These are phyloP conservation scores for Diplodia mutila DNA, from an alignment of 2,329 filamentous ascomycete genomes.

Conservation along the genomic window DNA sequence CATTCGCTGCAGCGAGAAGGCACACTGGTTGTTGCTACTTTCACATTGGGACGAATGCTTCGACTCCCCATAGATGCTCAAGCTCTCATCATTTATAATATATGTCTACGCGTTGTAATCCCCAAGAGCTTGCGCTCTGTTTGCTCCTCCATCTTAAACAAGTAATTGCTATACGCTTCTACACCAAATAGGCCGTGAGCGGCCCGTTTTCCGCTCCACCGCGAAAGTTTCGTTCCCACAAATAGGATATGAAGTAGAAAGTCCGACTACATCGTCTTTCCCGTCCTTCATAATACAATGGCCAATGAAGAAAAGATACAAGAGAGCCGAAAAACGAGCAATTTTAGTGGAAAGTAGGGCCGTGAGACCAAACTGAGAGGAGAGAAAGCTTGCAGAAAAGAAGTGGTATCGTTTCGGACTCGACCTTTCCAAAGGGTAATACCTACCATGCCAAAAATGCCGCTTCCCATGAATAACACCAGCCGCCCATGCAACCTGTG, in stretches of 20 bases:
- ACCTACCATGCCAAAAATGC: slow-evolving; percentile 5
- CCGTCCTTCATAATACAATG: not conserved
- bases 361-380: not conserved
- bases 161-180: not conserved
- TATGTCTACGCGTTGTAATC: not conserved
- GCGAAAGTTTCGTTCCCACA: not conserved
- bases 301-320: not conserved
- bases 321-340: not conserved
- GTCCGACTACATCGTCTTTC: not conserved
- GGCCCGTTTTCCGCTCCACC: not conserved
- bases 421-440: slow-evolving; percentile 3
- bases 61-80: not conserved
- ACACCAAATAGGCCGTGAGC: not conserved
- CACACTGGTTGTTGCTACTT: not conserved
- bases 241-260: not conserved
- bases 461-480: not conserved
- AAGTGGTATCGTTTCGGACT: not conserved
- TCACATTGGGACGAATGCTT: not conserved
- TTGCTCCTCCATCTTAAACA: not conserved
- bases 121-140: not conserved
- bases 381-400: not conserved
- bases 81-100: not conserved
- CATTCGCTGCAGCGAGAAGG: not conserved
- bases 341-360: not conserved
- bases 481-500: slow-evolving; percentile 11